These are phyloP conservation scores for Tuctoria greenei DNA, from an alignment of 176 grass and related monocot genomes.

Conservation along the genomic window DNA sequence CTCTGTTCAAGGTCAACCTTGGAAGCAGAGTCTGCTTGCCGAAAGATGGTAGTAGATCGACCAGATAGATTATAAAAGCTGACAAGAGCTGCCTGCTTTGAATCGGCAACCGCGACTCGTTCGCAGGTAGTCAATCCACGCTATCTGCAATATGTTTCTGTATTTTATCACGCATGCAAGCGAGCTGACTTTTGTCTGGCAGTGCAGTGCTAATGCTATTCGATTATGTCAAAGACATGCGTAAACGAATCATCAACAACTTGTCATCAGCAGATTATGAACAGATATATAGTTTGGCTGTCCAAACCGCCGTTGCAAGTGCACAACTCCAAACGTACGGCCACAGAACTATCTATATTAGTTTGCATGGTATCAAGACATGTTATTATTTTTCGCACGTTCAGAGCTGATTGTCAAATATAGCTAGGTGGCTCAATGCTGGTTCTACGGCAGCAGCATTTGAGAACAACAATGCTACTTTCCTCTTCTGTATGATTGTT, in stretches of 20 bases:
- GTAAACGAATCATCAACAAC: not conserved
- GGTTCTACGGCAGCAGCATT: too few relatives aligned
- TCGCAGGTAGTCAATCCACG: too few relatives aligned
- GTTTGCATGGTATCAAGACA: not conserved
- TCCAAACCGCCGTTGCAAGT: not conserved
- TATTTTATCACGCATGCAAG: conserved; percentile 12
- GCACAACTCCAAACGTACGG: not conserved
- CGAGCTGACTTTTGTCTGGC: not conserved
- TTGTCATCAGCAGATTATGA: not conserved
- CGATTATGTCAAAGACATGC: not conserved
- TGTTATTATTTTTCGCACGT: not conserved
- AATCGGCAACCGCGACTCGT: conserved; percentile 18
- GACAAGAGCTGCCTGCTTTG: not conserved
- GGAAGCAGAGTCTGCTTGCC: not conserved
- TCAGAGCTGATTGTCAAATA: not conserved
- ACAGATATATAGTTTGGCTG: not conserved
- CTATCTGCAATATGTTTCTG: not conserved
- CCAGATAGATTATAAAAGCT: not conserved
- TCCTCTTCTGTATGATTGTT: not conserved
- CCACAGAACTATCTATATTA: not conserved
- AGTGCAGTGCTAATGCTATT: not conserved
- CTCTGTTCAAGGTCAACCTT: not conserved
- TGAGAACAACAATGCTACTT: not conserved
- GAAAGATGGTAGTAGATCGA: not conserved
- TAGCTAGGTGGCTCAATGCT: not conserved